Conservation (phyloP, 352 stramenopile species). For the Albugo laibachii region DNA sequence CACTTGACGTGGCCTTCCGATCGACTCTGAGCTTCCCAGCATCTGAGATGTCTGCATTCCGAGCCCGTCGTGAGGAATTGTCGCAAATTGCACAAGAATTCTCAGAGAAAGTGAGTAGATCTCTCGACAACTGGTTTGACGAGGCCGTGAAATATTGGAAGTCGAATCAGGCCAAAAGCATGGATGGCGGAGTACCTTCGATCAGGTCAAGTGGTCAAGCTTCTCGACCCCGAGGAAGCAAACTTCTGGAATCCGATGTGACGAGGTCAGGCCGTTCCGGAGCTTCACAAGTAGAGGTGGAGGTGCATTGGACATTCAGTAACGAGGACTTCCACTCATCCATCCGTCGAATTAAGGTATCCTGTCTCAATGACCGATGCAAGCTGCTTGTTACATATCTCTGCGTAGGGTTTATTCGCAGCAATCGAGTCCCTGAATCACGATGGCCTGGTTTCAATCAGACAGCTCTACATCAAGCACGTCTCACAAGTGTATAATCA, state of each 20-base stretch:
- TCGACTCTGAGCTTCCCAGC: slow-evolving; percentile 33
- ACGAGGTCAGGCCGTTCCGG: slow-evolving; percentile 15
- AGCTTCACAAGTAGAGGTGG: slow-evolving; percentile 16
- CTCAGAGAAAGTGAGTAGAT: slow-evolving; percentile 25
- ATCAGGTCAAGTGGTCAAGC: too few species aligned
- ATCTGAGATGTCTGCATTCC: slow-evolving; percentile 42
- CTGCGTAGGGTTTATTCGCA: not conserved
- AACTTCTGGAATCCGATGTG: slow-evolving; percentile 4
- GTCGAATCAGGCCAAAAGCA: not conserved
- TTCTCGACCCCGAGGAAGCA: too few species aligned
- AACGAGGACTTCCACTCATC: slow-evolving; percentile 32
- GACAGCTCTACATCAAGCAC: slow-evolving; percentile 32
- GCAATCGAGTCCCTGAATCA: slow-evolving; percentile 21
- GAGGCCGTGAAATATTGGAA: slow-evolving; percentile 21
- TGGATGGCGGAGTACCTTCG: not conserved
- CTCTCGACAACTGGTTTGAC: slow-evolving; percentile 38
- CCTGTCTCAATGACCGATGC: slow-evolving; percentile 9
- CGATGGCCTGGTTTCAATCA: slow-evolving; percentile 14
- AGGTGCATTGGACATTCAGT: slow-evolving; percentile 48
- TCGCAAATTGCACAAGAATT: slow-evolving; percentile 18
- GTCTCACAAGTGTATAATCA: slow-evolving; percentile 23
- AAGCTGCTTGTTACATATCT: not conserved
- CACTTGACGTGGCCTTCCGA: slow-evolving; percentile 31
- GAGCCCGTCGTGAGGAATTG: slow-evolving; percentile 29
- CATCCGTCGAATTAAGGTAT: slow-evolving; percentile 21